Conservation (phyloP, 140 eudicot genomes). For the Cichorium intybus region DNA sequence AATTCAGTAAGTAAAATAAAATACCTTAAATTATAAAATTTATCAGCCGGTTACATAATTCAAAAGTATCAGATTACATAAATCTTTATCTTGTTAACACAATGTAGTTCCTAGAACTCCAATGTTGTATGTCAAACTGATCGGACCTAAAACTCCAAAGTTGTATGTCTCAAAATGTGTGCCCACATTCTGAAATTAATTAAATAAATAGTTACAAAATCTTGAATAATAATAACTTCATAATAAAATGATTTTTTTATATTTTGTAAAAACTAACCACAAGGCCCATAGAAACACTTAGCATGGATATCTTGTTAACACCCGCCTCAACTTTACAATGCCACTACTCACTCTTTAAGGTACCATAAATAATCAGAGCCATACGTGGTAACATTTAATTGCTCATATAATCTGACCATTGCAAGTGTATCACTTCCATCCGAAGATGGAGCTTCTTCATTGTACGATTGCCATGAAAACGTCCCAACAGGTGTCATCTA, state of each 20-base stretch:
- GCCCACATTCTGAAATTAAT: constrained; percentile 74
- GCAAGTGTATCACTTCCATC: constrained; percentile 53
- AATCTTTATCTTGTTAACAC: too few species aligned
- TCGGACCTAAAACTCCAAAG: constrained; percentile 86
- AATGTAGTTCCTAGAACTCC: too few species aligned
- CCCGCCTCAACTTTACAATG: constrained; percentile 66
- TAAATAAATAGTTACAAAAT: neutral
- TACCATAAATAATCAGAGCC: constrained; percentile 91
- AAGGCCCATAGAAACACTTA: too few species aligned
- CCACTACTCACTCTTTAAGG: constrained; percentile 65
- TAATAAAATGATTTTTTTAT: too few species aligned
- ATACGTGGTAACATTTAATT: constrained; percentile 70
- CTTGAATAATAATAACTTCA: neutral
- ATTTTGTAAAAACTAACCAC: too few species aligned
- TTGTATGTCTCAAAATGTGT: constrained; percentile 70
- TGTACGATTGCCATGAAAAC: constrained; percentile 73
- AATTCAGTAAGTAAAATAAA: too few species aligned
- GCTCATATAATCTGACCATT: constrained; percentile 68
- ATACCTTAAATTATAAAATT: too few species aligned
- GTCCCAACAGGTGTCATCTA: constrained; percentile 53
- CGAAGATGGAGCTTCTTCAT: constrained; percentile 80
- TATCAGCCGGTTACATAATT: too few species aligned
- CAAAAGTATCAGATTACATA: too few species aligned
- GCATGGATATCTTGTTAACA: constrained; percentile 72
- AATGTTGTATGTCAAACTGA: constrained; percentile 60